Conservation (phyloP, 192 early-diverging fungal genomes). For the Pilobolus umbonatus region DNA sequence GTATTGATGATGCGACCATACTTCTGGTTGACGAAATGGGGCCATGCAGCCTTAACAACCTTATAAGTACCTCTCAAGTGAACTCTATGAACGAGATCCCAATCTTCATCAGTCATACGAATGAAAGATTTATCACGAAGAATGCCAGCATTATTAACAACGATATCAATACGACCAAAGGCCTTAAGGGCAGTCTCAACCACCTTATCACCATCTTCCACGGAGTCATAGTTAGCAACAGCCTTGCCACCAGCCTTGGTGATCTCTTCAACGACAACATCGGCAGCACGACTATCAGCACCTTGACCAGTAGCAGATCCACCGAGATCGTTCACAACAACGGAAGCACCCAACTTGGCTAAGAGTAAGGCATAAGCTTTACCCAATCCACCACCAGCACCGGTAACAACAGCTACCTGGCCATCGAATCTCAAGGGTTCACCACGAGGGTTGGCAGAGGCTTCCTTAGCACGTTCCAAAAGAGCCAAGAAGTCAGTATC, state of each 20-base stretch:
- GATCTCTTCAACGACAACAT: constrained; percentile 84
- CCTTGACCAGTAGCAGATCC: constrained; percentile 46
- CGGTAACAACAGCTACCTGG: constrained; percentile 84
- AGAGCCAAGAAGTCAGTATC: constrained; percentile 82
- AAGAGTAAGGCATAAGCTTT: constrained; percentile 83
- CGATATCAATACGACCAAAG: constrained; percentile 73
- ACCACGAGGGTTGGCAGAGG: constrained; percentile 57
- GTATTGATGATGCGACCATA: constrained; percentile 96
- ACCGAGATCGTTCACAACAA: constrained; percentile 90
- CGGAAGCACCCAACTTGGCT: constrained; percentile 75
- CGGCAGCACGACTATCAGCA: constrained; percentile 44
- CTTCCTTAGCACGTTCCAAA: constrained; percentile 67
- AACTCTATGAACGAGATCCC: constrained; percentile 89
- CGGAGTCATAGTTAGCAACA: constrained; percentile 89
- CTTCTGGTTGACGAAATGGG: constrained; percentile 89
- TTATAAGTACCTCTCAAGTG: constrained; percentile 94
- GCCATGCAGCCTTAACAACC: constrained; percentile 93
- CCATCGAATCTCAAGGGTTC: constrained; percentile 64
- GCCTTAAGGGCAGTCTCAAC: constrained; percentile 87
- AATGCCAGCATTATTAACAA: constrained; percentile 98
- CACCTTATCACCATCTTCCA: constrained; percentile 94
- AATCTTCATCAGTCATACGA: constrained; percentile 87
- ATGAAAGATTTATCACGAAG: constrained; percentile 93
- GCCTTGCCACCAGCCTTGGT: constrained; percentile 77
- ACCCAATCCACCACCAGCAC: constrained; percentile 92